These are phyloP conservation scores for Dioszegia aurantiaca DNA, from an alignment of 768 basidiomycete species.

Conservation along the genomic window DNA sequence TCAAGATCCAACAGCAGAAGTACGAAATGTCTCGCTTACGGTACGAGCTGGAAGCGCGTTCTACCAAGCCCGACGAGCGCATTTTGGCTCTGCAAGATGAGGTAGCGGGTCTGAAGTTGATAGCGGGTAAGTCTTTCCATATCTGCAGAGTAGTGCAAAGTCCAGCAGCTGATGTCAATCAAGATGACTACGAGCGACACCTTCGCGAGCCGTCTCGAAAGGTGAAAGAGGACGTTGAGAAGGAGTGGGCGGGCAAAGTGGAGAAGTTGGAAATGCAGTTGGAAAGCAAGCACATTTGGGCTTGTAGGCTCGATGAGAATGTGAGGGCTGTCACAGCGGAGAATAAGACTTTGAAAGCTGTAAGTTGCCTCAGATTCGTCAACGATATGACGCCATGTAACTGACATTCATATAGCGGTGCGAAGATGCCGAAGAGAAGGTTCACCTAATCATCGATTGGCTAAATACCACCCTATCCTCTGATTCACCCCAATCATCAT, in stretches of 20 bases:
- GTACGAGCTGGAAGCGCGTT: slow-evolving; percentile 68
- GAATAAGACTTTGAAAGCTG: slow-evolving; percentile 33
- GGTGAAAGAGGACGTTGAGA: slow-evolving; percentile 50
- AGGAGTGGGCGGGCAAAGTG: slow-evolving; percentile 41
- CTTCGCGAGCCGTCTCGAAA: slow-evolving; percentile 46
- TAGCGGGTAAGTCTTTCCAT: slow-evolving; percentile 37
- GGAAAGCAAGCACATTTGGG: slow-evolving; percentile 44
- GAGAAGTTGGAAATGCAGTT: slow-evolving; percentile 36
- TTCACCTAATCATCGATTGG: slow-evolving; percentile 19
- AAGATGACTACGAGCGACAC: slow-evolving; percentile 49
- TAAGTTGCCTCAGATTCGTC: slow-evolving; percentile 18
- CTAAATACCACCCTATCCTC: slow-evolving; percentile 16
- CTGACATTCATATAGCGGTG: slow-evolving; percentile 23
- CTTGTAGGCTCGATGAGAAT: slow-evolving; percentile 47
- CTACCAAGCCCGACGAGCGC: slow-evolving; percentile 70
- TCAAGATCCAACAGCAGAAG: slow-evolving; percentile 74
- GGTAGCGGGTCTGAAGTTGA: slow-evolving; percentile 71
- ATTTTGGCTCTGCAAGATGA: slow-evolving; percentile 71
- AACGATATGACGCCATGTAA: background rate
- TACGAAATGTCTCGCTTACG: slow-evolving; percentile 81
- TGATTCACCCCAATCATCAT: background rate
- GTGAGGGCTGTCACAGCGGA: slow-evolving; percentile 35
- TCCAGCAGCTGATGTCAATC: background rate
- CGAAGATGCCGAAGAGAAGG: slow-evolving; percentile 20
- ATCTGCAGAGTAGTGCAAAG: background rate